Evolutionary conservation across 2,329 filamentous ascomycete genomes (phyloP), one percentile per base, ranked within the genome.

Genomic region (Fusarium buxicola): DNA sequence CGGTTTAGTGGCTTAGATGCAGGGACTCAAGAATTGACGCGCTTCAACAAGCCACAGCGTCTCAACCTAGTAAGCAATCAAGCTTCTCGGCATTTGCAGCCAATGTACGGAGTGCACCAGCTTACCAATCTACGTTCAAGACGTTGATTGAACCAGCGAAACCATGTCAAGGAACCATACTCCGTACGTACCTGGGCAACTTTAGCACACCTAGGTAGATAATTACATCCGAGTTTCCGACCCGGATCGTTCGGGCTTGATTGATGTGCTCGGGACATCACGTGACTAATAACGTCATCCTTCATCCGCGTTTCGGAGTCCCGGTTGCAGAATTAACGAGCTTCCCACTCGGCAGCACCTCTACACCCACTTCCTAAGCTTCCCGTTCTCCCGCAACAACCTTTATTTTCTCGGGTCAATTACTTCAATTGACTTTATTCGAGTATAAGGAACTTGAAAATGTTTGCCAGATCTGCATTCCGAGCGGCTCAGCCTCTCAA

Each of bases 401-500:
- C 38, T 32, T 50, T 40, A 45, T 28, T 28, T 21, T 49, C 54
- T 58, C 57, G 16, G 48, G 53, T 46, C 61, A 72, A 68, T 69
- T 63, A 44, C 48, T 25, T 64, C 69, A 70, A 71, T 72, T 63
- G 65, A 50, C 46, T 44, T 58, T 25, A 44, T 21, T 32, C 32
- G 40, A 68, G 41, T 40, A 66, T 61, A 39, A 48, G 48, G 57
- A 63, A 47, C 46, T 44, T 53, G 66, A 86, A 73, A 66, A 90
- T 92, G 88, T 89, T 92, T 73, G 82, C 89, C 61, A 83, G 89
- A 81, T 82, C 87, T 71, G 80, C 82, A 64, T 82, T 90, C 74
- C 84, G 88, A 73, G 84, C 83, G 69, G 84, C 84, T 50, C 86
- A 87, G 79, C 88, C 89, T 66, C 76, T 91, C 67, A 86, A 83